Conservation (phyloP, 306 rosid genomes). For the Vicia faba region DNA sequence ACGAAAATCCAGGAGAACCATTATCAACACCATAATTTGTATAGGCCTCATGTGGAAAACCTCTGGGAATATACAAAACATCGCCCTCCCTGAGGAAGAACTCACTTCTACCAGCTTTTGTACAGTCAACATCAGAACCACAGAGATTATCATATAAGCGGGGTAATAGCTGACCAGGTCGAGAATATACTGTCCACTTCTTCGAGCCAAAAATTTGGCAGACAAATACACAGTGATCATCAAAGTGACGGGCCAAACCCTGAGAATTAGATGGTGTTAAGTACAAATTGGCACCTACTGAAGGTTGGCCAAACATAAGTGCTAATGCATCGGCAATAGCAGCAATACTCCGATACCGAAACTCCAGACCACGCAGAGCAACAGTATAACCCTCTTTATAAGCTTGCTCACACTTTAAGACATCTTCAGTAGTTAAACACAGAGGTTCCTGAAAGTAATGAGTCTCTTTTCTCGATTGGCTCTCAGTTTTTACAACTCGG, state of each 20-base stretch:
- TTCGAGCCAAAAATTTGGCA: slow-evolving; percentile 84
- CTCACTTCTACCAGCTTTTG: slow-evolving; percentile 43
- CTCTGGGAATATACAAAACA: slow-evolving; percentile 82
- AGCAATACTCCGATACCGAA: slow-evolving; percentile 63
- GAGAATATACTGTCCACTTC: slow-evolving; percentile 67
- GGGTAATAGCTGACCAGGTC: slow-evolving; percentile 56
- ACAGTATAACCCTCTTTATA: slow-evolving; percentile 72
- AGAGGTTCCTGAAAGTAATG: slow-evolving; percentile 67
- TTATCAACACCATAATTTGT: slow-evolving; percentile 47
- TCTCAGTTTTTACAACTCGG: slow-evolving; percentile 66
- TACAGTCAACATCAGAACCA: slow-evolving; percentile 50
- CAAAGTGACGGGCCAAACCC: slow-evolving; percentile 78
- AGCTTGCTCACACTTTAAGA: slow-evolving; percentile 65
- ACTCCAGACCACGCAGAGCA: slow-evolving; percentile 86
- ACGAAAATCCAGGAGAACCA: slow-evolving; percentile 58
- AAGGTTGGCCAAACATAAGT: slow-evolving; percentile 80
- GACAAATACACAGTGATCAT: slow-evolving; percentile 88
- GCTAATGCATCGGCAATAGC: slow-evolving; percentile 72
- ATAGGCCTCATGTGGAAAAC: slow-evolving; percentile 80
- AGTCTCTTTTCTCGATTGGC: slow-evolving; percentile 53
- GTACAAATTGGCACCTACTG: slow-evolving; percentile 88
- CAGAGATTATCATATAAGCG: slow-evolving; percentile 66
- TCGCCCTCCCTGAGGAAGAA: slow-evolving; percentile 72
- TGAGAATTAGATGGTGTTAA: slow-evolving; percentile 88
- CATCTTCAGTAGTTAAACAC: slow-evolving; percentile 47